Conservation (phyloP, 306 rosid genomes). For the Medicago lupulina region DNA sequence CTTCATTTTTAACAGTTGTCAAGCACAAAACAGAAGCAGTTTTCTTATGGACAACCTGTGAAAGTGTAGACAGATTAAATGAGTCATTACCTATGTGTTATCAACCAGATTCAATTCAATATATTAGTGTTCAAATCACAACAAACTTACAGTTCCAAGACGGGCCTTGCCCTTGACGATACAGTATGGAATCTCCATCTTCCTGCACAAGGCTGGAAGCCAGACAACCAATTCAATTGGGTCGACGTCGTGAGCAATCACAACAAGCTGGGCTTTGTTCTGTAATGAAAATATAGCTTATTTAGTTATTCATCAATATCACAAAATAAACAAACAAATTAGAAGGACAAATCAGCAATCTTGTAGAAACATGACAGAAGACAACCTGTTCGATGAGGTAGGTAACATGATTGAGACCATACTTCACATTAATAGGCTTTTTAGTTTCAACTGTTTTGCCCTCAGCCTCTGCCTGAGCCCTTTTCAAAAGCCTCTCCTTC, state of each 20-base stretch:
- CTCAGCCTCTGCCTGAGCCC: conserved; percentile 77
- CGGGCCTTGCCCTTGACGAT: conserved; percentile 91
- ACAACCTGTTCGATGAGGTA: conserved; percentile 78
- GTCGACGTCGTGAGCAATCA: conserved; percentile 85
- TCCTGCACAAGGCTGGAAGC: conserved; percentile 88
- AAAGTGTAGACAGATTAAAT: neutral
- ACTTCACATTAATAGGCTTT: conserved; percentile 74
- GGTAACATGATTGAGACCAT: conserved; percentile 84
- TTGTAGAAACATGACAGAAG: neutral
- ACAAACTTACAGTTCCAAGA: conserved; percentile 62
- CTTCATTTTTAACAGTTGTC: conserved; percentile 86
- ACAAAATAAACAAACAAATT: too few relatives aligned
- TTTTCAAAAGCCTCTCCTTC: conserved; percentile 72
- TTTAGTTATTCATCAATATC: neutral
- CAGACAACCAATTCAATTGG: conserved; percentile 87
- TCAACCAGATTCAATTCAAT: neutral
- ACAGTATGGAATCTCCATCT: conserved; percentile 92
- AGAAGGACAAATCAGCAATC: neutral
- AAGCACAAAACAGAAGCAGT: conserved; percentile 82
- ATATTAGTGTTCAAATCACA: neutral
- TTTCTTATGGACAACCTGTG: conserved; percentile 76
- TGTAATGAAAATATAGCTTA: conserved; percentile 29
- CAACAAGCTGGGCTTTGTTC: conserved; percentile 88
- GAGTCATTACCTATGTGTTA: neutral
- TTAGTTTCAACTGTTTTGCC: conserved; percentile 68